Conservation (phyloP, 2,329 filamentous ascomycete genomes). For the Sporothrix euskadiensis region DNA sequence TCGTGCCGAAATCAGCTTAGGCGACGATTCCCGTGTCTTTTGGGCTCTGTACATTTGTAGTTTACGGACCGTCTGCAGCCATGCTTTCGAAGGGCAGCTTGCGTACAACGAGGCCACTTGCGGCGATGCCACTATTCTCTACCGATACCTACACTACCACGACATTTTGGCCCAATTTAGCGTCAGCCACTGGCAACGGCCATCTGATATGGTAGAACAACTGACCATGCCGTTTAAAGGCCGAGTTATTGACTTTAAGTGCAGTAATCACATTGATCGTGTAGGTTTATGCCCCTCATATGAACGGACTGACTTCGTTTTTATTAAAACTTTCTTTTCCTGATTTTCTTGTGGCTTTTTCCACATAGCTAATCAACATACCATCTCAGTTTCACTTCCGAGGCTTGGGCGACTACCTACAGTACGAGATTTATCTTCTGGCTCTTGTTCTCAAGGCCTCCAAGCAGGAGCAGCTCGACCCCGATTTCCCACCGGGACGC, state of each 20-base stretch:
- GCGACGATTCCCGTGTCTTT: slow-evolving; percentile 23
- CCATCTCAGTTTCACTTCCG: neutral
- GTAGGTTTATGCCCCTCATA: slow-evolving; percentile 12
- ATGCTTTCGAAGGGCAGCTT: slow-evolving; percentile 30
- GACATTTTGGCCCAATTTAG: slow-evolving; percentile 37
- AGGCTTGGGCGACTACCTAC: slow-evolving; percentile 18
- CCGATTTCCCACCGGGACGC: neutral
- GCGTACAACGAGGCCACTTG: slow-evolving; percentile 21
- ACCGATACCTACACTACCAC: slow-evolving; percentile 39
- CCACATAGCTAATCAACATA: neutral
- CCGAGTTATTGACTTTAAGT: slow-evolving; percentile 1
- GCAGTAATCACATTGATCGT: neutral
- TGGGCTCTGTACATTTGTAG: slow-evolving; percentile 30
- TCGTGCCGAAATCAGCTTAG: slow-evolving; percentile 25
- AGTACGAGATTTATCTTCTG: slow-evolving; percentile 23
- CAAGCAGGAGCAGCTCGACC: neutral
- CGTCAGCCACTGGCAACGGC: slow-evolving; percentile 35
- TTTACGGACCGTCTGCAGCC: slow-evolving; percentile 30
- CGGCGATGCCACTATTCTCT: slow-evolving; percentile 34
- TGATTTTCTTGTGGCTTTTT: neutral
- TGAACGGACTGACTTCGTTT: too few relatives aligned
- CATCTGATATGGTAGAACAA: slow-evolving; percentile 13
- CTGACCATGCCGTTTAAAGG: slow-evolving; percentile 17
- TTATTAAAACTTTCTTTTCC: neutral
- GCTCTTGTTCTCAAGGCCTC: slow-evolving; percentile 4